Evolutionary conservation across 129 eudicot species (phyloP).

Genomic region (Escallonia herrerae): DNA sequence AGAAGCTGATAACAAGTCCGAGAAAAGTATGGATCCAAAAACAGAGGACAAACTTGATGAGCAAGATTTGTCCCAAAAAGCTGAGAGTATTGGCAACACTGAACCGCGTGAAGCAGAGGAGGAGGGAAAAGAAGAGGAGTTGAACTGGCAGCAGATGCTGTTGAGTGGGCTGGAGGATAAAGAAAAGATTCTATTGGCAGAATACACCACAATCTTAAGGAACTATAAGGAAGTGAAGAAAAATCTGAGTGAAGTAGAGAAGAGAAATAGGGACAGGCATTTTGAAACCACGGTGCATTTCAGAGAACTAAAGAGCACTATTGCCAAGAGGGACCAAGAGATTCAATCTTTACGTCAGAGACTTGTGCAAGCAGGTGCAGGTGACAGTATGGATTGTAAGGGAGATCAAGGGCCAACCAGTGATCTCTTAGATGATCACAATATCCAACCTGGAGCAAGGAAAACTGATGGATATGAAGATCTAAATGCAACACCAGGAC

Average conservation of each 20-base stretch:
- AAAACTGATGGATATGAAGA: not conserved
- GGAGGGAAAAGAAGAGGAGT: constrained; percentile 27
- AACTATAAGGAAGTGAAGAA: constrained; percentile 63
- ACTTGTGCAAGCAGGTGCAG: constrained; percentile 28
- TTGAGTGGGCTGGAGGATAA: constrained; percentile 60
- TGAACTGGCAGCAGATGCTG: constrained; percentile 56
- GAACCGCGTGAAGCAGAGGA: constrained; percentile 10
- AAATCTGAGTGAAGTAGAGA: constrained; percentile 51
- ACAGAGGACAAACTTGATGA: constrained; percentile 10
- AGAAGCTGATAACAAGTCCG: constrained; percentile 12
- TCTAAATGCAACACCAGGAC: not conserved
- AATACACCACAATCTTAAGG: constrained; percentile 56
- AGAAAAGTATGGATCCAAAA: constrained; percentile 13
- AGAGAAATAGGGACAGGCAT: constrained; percentile 30
- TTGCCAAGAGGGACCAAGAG: constrained; percentile 50
- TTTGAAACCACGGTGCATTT: constrained; percentile 32
- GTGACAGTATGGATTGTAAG: not conserved
- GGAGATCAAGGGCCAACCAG: not conserved
- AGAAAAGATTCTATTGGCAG: constrained; percentile 59
- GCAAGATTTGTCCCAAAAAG: constrained; percentile 1
- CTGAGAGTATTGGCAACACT: not conserved
- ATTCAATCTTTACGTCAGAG: constrained; percentile 43
- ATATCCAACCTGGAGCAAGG: constrained; percentile 6
- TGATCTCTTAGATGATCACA: constrained; percentile 14
- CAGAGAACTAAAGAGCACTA: constrained; percentile 34